Evolutionary conservation across 768 basidiomycete species (phyloP), one percentile per base, ranked within the genome.

Genomic region (Sarcomyxa edulis): DNA sequence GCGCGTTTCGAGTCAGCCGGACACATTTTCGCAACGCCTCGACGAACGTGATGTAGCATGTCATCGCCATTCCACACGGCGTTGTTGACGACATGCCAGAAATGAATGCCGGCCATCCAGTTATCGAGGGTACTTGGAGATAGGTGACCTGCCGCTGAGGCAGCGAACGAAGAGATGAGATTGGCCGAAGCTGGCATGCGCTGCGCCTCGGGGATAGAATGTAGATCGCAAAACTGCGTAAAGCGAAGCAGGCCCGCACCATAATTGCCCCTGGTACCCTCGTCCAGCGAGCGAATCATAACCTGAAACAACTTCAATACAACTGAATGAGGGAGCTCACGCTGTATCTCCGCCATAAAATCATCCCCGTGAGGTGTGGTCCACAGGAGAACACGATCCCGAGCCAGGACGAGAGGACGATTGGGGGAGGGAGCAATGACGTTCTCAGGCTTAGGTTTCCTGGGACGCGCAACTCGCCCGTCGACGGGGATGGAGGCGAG

Each of bases 31-130:
- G 33, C 26, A 7, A 48, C 46, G 0, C 49, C 49, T 4, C 37
- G 31, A 7, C 32, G 40, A 1, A 49, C 40, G 1, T 32, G 19
- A n/a, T n/a, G n/a, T 10, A 52, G 25, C n/a, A 35, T 16, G 18
- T 48, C 40, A 5, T 43, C 46, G 0, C 57, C 58, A 19, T 48
- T 16, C 63, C 64, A 65, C 0, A 32, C 33, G 5, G 60, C 62
- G 9, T 48, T 53, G 15, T 66, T 53, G 11, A 60, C 22, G 11
- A 37, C 41, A 34, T 69, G 64, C 61, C 65, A 68, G 4, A 53
- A 49, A 2, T 57, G 47, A 0, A 66, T 31, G 0, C 53, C 55
- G 0, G 55, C 47, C 0, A 61, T 14, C 57, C 61, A 60, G 6
- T 51, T 59, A 4, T 46, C 39, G 15, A 62, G 43, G 1, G 58